These are phyloP conservation scores for Debaryomycetaceae sp. DNA, from an alignment of 1,139 yeast genomes.

Conservation along the genomic window DNA sequence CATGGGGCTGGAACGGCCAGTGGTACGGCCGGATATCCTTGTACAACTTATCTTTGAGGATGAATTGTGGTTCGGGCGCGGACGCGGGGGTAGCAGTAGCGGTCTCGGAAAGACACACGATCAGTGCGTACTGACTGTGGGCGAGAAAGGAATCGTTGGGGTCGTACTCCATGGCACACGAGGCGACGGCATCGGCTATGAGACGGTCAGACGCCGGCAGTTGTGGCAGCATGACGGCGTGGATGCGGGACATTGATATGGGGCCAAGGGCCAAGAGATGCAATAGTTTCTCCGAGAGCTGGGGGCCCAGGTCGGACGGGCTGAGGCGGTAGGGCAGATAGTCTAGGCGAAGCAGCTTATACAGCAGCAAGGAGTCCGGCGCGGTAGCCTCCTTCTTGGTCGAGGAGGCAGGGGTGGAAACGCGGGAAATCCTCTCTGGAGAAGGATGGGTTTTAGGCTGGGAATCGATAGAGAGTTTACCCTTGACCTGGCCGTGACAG, in stretches of 20 bases:
- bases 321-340: constrained; percentile 8
- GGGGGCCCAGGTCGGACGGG: constrained; percentile 12
- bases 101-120: constrained; percentile 4
- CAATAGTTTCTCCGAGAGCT: constrained; percentile 17
- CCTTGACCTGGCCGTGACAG: background rate
- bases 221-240: constrained; percentile 2
- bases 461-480: background rate
- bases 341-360: background rate
- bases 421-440: too few species aligned
- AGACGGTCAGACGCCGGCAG: constrained; percentile 2
- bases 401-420: background rate
- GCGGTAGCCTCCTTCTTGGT: background rate
- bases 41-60: constrained; percentile 32
- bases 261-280: constrained; percentile 33
- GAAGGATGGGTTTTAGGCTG: too few species aligned
- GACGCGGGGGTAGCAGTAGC: constrained; percentile 1
- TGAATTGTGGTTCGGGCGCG: constrained; percentile 10
- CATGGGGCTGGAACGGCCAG: constrained; percentile 30
- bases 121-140: constrained; percentile 23
- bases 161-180: constrained; percentile 21
- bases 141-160: constrained; percentile 22
- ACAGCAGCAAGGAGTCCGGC: constrained; percentile 2
- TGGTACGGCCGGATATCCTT: constrained; percentile 32
- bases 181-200: constrained; percentile 4
- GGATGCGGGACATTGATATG: constrained; percentile 10